phyloP scores from a whole-genome alignment of 331 rosid genomes.

The Quercus tomentella region DNA sequence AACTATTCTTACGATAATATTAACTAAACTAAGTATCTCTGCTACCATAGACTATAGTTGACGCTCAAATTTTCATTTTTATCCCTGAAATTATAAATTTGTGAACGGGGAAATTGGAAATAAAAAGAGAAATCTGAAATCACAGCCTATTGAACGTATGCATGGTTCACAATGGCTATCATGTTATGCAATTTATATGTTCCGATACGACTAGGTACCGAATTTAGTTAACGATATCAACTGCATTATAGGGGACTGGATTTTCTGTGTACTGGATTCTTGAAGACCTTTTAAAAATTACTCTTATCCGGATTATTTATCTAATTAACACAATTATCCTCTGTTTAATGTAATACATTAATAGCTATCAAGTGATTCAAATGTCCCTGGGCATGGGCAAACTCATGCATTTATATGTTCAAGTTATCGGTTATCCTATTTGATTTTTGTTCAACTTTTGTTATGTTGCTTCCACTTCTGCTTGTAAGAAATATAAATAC shows the following conservation, averaged over 20 bases:
- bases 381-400: background rate
- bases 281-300: conserved; percentile 7
- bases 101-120: background rate
- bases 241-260: background rate
- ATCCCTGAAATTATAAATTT: background rate
- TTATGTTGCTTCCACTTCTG: background rate
- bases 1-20: background rate
- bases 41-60: background rate
- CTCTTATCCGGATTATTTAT: conserved; percentile 8
- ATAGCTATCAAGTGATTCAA: background rate
- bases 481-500: background rate
- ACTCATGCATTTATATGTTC: background rate
- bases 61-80: background rate
- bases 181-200: background rate
- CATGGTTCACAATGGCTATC: background rate
- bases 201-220: background rate
- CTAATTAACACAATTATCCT: conserved; percentile 18
- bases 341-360: background rate
- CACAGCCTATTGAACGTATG: background rate
- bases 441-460: background rate
- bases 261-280: background rate
- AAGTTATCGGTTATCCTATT: background rate
- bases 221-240: background rate
- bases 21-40: background rate
- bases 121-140: background rate